Evolutionary conservation across 2,329 filamentous ascomycete genomes (phyloP), one percentile per base, ranked within the genome.

Genomic region (Colletotrichum orbiculare): DNA sequence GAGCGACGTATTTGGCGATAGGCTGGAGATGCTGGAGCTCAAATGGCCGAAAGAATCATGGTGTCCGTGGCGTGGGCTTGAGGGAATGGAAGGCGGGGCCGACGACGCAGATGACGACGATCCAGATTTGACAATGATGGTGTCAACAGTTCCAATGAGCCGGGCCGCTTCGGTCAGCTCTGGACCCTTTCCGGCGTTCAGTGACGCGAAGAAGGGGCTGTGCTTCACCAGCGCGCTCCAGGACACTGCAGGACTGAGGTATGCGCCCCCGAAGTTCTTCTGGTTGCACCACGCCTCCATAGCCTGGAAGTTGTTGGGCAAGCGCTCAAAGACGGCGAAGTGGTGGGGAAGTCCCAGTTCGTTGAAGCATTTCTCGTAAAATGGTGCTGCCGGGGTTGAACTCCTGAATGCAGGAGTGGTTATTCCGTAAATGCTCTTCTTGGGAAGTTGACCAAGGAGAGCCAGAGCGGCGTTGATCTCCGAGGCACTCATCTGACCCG

Each of bases 331-430:
- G 42, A 91, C 89, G 12, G 87, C 85, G 69, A 96, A 92, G 52
- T 91, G 88, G 72, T 96, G 92, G 10, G 93, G 93, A n/a, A 96
- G 80, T n/a, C 93, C 92, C 9, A 96, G 85, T 72, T 92, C 90
- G 71, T 92, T 92, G 76, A 92, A 90, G 70, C 90, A 92, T 72
- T 92, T 96, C 73, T 94, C 92, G 74, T 94, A 95, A 74, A 96
- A 96, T 67, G 91, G 91, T 5, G 91, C 91, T 73, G 93, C 90
- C 0, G 91, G 91, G 2, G 87, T 92, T 13, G 81, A 80, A 17
- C 81, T 82, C 48, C 84, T 80, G n/a, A 89, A 89, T 6, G 87
- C 83, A 47, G 90, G 86, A 60, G 87, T 91, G 66, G 89, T 92
- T 69, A 96, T 92, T 46, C 91, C 92, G 72, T 94, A 96, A 53